A percentile compares a stretch with the other conserved stretches of the same genome.
phyloP scores from a whole-genome alignment of 164 flowering plant genomes.

The Warburgia ugandensis region DNA sequence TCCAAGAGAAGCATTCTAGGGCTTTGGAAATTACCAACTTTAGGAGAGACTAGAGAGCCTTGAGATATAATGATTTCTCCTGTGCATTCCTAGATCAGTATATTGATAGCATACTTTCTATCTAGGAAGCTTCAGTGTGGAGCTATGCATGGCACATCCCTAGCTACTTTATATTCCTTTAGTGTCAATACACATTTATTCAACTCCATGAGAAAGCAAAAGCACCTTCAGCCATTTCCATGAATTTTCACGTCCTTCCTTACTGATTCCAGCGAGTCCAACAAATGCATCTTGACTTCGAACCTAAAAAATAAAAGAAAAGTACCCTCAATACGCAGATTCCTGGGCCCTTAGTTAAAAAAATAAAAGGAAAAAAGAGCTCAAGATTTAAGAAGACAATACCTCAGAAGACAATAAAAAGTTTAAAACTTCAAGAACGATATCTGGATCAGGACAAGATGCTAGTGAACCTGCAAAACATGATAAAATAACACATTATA shows the following conservation, averaged over 20 bases:
- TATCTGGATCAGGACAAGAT: conserved; percentile 12
- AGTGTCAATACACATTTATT: not conserved
- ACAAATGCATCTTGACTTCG: conserved; percentile 83
- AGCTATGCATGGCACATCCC: not conserved
- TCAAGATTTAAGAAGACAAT: not conserved
- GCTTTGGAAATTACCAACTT: no score
- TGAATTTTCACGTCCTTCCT: conserved; percentile 77
- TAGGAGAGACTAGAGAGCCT: no score
- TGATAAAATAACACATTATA: not conserved
- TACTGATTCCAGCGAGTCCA: conserved; percentile 63
- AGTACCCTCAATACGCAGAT: not conserved
- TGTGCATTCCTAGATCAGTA: no score
- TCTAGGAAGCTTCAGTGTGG: no score
- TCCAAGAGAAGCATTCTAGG: no score
- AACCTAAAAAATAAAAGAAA: conserved; percentile 38
- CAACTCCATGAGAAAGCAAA: no score
- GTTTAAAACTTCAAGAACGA: conserved; percentile 26
- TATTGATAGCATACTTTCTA: no score
- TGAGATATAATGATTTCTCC: no score
- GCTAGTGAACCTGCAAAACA: conserved; percentile 6
- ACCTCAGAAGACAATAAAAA: conserved; percentile 84
- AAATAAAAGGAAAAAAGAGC: not conserved
- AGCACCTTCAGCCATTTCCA: conserved; percentile 92
- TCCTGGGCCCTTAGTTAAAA: not conserved
- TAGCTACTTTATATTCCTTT: not conserved